A percentile compares a stretch with the other conserved stretches of the same genome.
These are phyloP conservation scores for Pachysandra terminalis DNA, from an alignment of 164 flowering plant genomes.

Conservation along the genomic window DNA sequence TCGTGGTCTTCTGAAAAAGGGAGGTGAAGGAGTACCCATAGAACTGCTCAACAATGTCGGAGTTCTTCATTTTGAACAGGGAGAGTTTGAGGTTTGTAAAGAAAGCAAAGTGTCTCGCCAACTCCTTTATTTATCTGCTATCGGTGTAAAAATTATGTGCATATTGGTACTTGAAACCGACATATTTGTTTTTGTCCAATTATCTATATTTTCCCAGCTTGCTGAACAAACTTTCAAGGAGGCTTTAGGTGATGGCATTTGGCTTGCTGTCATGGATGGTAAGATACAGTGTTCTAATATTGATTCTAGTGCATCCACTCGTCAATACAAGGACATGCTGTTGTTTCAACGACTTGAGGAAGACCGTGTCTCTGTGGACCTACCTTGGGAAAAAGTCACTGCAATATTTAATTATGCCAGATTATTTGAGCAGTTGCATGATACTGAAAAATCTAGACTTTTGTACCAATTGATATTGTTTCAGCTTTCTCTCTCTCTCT, in stretches of 20 bases:
- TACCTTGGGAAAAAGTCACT: conserved; percentile 89
- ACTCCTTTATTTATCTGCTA: background rate
- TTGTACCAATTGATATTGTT: conserved; percentile 75
- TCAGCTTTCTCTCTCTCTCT: conserved; percentile 42
- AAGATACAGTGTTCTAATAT: conserved; percentile 26
- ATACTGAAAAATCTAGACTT: conserved; percentile 59
- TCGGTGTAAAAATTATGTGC: background rate
- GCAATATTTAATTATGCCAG: conserved; percentile 77
- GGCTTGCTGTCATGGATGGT: conserved; percentile 56
- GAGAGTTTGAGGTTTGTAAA: conserved; percentile 80
- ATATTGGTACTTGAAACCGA: background rate
- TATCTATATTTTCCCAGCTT: conserved; percentile 41
- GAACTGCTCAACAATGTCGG: conserved; percentile 92
- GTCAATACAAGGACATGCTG: conserved; percentile 58
- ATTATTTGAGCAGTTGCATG: conserved; percentile 77
- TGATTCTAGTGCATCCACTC: conserved; percentile 46
- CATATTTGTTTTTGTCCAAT: background rate
- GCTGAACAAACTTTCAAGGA: conserved; percentile 77
- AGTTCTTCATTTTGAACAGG: conserved; percentile 90
- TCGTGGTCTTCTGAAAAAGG: conserved; percentile 69
- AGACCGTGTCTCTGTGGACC: conserved; percentile 51
- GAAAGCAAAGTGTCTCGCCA: background rate
- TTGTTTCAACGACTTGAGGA: conserved; percentile 73
- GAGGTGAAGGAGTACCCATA: conserved; percentile 68
- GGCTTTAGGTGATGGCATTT: conserved; percentile 90